Evolutionary conservation across 75 land plant species (phyloP).

Genomic region (Cunninghamia lanceolata): DNA sequence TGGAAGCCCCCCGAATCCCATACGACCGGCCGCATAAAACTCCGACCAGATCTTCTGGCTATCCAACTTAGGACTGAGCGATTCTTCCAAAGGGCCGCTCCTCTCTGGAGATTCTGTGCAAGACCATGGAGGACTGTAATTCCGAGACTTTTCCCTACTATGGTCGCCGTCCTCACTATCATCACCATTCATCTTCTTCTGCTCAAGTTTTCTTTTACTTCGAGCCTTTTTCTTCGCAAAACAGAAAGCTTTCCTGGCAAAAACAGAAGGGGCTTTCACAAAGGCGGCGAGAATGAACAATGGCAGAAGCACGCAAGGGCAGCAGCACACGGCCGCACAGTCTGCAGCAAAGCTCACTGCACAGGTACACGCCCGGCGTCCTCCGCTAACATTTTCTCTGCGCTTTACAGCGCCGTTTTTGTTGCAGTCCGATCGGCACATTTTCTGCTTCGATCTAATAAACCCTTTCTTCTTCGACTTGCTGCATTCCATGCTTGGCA

Average conservation of each 20-base stretch:
- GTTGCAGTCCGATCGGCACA: not conserved
- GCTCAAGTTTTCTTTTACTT: not conserved
- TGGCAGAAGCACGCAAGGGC: conserved; percentile 38
- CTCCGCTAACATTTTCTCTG: not conserved
- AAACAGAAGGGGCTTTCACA: conserved; percentile 42
- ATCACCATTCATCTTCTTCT: not conserved
- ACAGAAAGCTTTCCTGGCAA: conserved; percentile 21
- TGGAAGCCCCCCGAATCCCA: conserved; percentile 1
- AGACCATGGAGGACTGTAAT: not conserved
- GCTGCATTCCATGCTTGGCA: not conserved
- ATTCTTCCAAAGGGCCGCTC: not conserved
- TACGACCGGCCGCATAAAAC: not conserved
- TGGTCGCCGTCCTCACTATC: not conserved
- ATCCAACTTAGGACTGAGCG: not conserved
- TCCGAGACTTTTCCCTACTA: not conserved
- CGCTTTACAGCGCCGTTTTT: not conserved
- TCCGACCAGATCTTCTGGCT: conserved; percentile 6
- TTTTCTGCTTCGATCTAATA: not conserved
- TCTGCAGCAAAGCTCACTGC: conserved; percentile 50
- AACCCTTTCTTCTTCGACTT: not conserved
- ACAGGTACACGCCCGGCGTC: not conserved
- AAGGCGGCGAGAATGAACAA: conserved; percentile 33
- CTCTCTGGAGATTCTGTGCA: not conserved
- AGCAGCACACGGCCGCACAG: conserved; percentile 50
- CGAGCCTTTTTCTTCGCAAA: not conserved